Evolutionary conservation across 2,329 filamentous ascomycete species (phyloP), one percentile per base, ranked within the genome.

Genomic region (Gliomastix tumulicola): DNA sequence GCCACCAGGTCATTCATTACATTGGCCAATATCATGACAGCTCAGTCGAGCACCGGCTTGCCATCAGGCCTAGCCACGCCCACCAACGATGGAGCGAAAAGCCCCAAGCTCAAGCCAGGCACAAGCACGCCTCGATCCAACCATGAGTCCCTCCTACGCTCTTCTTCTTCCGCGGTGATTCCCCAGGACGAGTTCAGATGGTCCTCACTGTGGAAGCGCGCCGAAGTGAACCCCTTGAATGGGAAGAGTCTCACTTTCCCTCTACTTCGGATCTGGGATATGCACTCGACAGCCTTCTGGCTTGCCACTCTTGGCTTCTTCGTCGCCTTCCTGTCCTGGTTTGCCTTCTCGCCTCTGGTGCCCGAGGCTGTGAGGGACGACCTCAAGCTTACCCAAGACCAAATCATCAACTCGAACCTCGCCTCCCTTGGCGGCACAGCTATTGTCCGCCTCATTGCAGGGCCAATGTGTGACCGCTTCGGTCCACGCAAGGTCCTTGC

Each of bases 391-490:
- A 81, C 74, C 10, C 67, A 80, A 20, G 66, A 68, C 22, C 73
- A 95, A 56, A 71, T 95, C 36, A 79, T 83, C 48, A 96, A 94
- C 63, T 95, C 88, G 25, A 95, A 95, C 60, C 90, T 95, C 42
- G 74, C 92, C 40, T 88, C 88, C 6, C 68, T 95, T 5, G 65
- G 72, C 37, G 83, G 48, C 37, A 80, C 76, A 1, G 68, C 94
- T 13, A 60, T 94, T 21, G 76, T 95, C 25, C 84, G 89, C 39
- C 69, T 88, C 30, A 59, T 88, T 35, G 80, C 84, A 36, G 88
- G 89, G 1, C 86, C 88, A 12, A 69, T 85, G n/a, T 95, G 89
- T 57, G 89, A 96, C 61, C 73, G 71, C 22, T 90, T 83, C 49
- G 89, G 89, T 2, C 84, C 88, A 21, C 82, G 88, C 43, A 70